Evolutionary conservation across 768 basidiomycete species (phyloP).

Genomic region (Boletus vermiculosoides): DNA sequence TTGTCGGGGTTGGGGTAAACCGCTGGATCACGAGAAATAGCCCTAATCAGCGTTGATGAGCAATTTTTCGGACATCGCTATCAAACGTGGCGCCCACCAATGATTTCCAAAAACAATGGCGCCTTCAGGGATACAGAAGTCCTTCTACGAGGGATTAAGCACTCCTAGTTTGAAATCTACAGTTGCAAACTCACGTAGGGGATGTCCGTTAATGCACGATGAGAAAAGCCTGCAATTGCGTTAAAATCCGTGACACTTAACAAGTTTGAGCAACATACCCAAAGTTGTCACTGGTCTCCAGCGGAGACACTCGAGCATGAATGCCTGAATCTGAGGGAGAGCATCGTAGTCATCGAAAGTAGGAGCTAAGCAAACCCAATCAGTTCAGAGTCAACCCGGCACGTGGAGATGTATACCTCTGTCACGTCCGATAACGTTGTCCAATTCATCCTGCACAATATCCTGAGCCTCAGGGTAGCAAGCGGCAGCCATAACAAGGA

Average conservation of each 20-base stretch:
- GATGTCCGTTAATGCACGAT: conserved; percentile 63
- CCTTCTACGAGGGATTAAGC: conserved; percentile 27
- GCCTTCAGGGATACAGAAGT: conserved; percentile 36
- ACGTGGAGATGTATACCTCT: conserved; percentile 18
- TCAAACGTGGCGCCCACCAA: conserved; percentile 23
- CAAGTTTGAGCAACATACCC: conserved; percentile 17
- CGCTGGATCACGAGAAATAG: conserved; percentile 55
- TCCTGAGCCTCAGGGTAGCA: conserved; percentile 52
- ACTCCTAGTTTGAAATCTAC: not conserved
- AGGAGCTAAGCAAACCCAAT: conserved; percentile 30
- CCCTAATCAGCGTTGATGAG: conserved; percentile 33
- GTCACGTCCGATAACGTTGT: conserved; percentile 48
- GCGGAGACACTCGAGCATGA: conserved; percentile 40
- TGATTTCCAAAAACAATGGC: conserved; percentile 38
- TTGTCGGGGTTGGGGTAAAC: conserved; percentile 59
- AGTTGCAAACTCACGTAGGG: conserved; percentile 46
- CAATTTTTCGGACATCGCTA: not conserved
- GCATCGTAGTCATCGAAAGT: conserved; percentile 39
- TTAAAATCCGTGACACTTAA: not conserved
- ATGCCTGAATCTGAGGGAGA: conserved; percentile 40
- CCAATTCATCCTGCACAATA: conserved; percentile 54
- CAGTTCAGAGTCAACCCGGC: not conserved
- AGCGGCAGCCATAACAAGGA: conserved; percentile 57
- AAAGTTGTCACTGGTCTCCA: conserved; percentile 41
- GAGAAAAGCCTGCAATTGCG: conserved; percentile 48